Evolutionary conservation across 768 basidiomycete genomes (phyloP).

Genomic region (Suillus tomentosus): DNA sequence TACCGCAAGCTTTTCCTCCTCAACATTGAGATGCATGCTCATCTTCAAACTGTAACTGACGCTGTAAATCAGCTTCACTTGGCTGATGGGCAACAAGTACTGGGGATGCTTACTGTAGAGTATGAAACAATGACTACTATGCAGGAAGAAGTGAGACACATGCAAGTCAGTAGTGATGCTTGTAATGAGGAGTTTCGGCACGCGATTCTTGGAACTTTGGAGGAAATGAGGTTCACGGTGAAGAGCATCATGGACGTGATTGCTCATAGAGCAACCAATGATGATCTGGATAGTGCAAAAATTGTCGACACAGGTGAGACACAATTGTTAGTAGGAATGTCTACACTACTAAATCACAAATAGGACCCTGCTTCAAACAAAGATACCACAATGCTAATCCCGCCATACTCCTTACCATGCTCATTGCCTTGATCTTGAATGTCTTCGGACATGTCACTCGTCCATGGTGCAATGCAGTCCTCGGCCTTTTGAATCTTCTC

Average conservation of each 20-base stretch:
- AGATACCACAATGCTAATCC: conserved; percentile 11
- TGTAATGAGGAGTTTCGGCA: conserved; percentile 3
- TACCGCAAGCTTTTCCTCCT: too few species aligned
- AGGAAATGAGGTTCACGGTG: neutral
- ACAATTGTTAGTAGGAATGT: too few species aligned
- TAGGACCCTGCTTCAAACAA: too few species aligned
- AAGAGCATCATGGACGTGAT: conserved; percentile 6
- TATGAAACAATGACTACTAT: neutral
- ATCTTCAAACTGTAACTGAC: neutral
- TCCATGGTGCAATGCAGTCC: conserved; percentile 12
- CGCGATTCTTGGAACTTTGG: neutral
- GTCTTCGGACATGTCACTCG: conserved; percentile 12
- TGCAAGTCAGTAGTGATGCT: neutral
- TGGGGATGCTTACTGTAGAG: neutral
- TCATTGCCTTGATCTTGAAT: conserved; percentile 13
- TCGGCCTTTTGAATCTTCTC: conserved; percentile 11
- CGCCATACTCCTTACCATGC: conserved; percentile 8
- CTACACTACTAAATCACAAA: too few species aligned
- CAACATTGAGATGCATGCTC: neutral
- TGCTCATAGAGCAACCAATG: conserved; percentile 2
- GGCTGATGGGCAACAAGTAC: neutral
- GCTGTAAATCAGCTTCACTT: neutral
- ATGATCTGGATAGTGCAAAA: conserved; percentile 4
- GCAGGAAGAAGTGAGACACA: neutral
- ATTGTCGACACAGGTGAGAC: conserved; percentile 8